A percentile compares a stretch with the other conserved stretches of the same genome.
Conservation (phyloP, 768 basidiomycete genomes). For the Agrocybe pediades region DNA sequence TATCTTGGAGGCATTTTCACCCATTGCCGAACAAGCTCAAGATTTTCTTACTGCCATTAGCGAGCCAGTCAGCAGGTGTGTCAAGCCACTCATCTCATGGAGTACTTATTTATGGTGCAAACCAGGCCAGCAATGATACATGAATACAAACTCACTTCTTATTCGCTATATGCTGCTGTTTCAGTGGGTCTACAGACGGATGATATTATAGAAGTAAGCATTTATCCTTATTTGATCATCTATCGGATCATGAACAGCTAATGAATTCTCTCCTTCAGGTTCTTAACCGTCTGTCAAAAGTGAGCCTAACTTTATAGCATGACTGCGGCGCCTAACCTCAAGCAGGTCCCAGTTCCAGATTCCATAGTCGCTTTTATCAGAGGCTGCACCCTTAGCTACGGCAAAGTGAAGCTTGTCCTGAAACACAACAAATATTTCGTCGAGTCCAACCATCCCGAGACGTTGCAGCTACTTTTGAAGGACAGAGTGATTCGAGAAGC, state of each 20-base stretch:
- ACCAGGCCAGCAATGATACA: slow-evolving; percentile 94
- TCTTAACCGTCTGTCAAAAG: slow-evolving; percentile 81
- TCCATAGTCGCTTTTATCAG: slow-evolving; percentile 85
- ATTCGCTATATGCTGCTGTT: slow-evolving; percentile 97
- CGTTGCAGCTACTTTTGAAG: slow-evolving; percentile 83
- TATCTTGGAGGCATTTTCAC: slow-evolving; percentile 96
- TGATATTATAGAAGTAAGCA: slow-evolving; percentile 92
- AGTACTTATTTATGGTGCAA: slow-evolving; percentile 12
- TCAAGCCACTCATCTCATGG: slow-evolving; percentile 11
- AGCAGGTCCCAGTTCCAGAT: slow-evolving; percentile 89
- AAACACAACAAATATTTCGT: slow-evolving; percentile 98
- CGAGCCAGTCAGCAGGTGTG: slow-evolving; percentile 97
- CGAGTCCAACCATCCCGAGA: slow-evolving; percentile 94
- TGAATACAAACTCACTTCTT: slow-evolving; percentile 98
- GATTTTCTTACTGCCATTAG: slow-evolving; percentile 98
- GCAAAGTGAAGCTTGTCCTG: slow-evolving; percentile 96
- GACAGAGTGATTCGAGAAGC: slow-evolving; percentile 86
- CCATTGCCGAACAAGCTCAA: slow-evolving; percentile 97
- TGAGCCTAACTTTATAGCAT: slow-evolving; percentile 23
- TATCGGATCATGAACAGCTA: slow-evolving; percentile 21
- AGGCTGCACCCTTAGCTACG: slow-evolving; percentile 93
- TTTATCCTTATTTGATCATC: slow-evolving; percentile 28
- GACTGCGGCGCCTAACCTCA: slow-evolving; percentile 1
- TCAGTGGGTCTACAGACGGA: slow-evolving; percentile 97
- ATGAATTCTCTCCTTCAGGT: slow-evolving; percentile 45